These are phyloP conservation scores for Aspergillus ochraceus DNA, from an alignment of 2,329 filamentous ascomycete genomes.

Conservation along the genomic window DNA sequence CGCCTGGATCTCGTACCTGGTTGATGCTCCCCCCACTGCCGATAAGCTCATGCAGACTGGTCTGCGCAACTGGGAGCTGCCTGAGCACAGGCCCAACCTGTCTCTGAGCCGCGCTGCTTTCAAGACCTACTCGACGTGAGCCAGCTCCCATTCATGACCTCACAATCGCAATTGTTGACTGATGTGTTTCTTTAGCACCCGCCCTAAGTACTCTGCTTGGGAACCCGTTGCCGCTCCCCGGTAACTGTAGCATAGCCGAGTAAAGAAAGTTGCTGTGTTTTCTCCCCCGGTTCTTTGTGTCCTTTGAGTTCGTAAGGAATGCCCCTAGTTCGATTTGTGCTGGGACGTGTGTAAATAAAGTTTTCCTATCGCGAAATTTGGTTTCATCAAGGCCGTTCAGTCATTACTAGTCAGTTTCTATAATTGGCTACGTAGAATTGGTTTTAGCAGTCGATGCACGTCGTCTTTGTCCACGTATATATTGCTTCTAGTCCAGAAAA, in stretches of 20 bases:
- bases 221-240: constrained; percentile 37
- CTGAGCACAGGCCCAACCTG: constrained; percentile 70
- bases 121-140: constrained; percentile 94
- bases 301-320: background rate
- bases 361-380: constrained; percentile 29
- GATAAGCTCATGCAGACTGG: constrained; percentile 71
- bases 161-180: background rate
- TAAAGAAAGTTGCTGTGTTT: constrained; percentile 1
- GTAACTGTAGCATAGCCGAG: background rate
- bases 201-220: constrained; percentile 38
- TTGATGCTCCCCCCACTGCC: constrained; percentile 79
- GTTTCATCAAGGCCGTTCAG: constrained; percentile 18
- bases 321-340: background rate
- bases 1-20: constrained; percentile 92
- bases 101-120: constrained; percentile 77
- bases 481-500: constrained; percentile 14
- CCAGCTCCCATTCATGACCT: constrained; percentile 25
- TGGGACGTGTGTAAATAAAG: constrained; percentile 37
- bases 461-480: constrained; percentile 29
- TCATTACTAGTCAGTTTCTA: background rate
- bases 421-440: background rate
- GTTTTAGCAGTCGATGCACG: constrained; percentile 12
- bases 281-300: background rate
- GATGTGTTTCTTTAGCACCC: constrained; percentile 24
- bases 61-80: constrained; percentile 73